Base-by-base conservation (phyloP, 345 rosid genomes). In the Combretum micranthum region DNA sequence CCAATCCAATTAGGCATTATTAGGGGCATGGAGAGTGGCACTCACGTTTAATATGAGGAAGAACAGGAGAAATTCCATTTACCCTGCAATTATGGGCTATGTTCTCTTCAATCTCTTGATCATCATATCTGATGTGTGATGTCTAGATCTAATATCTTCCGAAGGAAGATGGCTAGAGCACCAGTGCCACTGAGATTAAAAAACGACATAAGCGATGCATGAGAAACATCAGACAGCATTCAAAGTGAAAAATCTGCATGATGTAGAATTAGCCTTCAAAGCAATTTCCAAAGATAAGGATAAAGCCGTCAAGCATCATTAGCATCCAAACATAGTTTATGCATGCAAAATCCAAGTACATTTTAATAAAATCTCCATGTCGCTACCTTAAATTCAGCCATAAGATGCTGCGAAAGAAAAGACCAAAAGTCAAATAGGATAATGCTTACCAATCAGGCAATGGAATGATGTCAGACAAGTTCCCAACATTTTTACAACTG, bases 71-170 rank as follows among this genome's bases (percentile, higher is more conserved):
- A n/a, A 93, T 74, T 48, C 82, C 86, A 71, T 89, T 93, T 15
- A 75, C 70, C 43, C 51, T 26, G 83, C 96, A 89, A 73, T 93
- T 93, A 50, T 83, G 81, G 61, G 81, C 85, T 69, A 93, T 89
- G 64, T 93, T 89, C 50, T 93, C 96, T 70, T 89, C 90, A 52
- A 93, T 87, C 78, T 89, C 97, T 59, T 72, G 78, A 63, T 93
- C 99, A 59, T 74, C 60, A 52, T 83, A 93, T 93, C 97, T 20
- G 97, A 93, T 48, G 97, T 85, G 97, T 85, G 60, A 93, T 71
- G 66, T 93, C 95, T 57, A 93, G 85, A 59, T 67, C 19, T 64
- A 79, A 79, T 52, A 83, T 68, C 54, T 79, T 83, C 55, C 52
- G 63, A 52, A 93, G 90, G 64, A 87, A 93, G 53, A 93, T 89